Base-by-base conservation (phyloP, 768 basidiomycete species). In the Pulveroboletus sp. region DNA sequence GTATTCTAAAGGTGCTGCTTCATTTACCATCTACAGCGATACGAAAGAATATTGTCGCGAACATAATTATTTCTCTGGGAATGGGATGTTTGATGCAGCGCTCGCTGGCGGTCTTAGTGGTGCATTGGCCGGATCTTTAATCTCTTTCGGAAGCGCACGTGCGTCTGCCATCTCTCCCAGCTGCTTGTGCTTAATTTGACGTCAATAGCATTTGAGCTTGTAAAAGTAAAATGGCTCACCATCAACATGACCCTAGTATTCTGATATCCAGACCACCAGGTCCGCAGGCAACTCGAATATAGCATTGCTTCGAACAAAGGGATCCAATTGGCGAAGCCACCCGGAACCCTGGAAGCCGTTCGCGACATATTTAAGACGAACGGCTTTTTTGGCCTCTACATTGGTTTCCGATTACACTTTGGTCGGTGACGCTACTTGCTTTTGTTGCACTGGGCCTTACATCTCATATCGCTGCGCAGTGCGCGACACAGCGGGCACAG, bases 131-230 rank as follows among this genome's bases (percentile, higher is more conserved):
- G 94, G 94, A 9, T 85, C 91, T 8, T 71, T 94, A 41, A 94
- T 96, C 48, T 92, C 89, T 18, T 82, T 93, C 60, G 85, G 84
- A 47, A 92, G 89, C 73, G 85, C 89, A 55, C 94, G 89, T 93
- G 67, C 71, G 88, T 86, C 33, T 47, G 47, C 40, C 18, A 9
- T 27, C 45, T 36, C 39, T 18, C 36, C 42, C 11, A 17, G 30
- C 21, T 54, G n/a, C 44, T 40, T 37, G 77, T 43, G 53, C 50
- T 61, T 21, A 65, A 27, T 8, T 6, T 30, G 8, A 38, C 18
- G 47, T 21, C 39, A 28, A 48, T 38, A 81, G 89, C 93, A 41
- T 97, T 97, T 62, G 93, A 97, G 69, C 85, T 97, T 35, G 91
- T 97, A 64, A 97, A 97, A 78, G 92, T 93, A 51, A 52, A 69